Evolutionary conservation across 1,139 yeast genomes (phyloP).

Genomic region (Suzukiozyma palmioleophila): DNA sequence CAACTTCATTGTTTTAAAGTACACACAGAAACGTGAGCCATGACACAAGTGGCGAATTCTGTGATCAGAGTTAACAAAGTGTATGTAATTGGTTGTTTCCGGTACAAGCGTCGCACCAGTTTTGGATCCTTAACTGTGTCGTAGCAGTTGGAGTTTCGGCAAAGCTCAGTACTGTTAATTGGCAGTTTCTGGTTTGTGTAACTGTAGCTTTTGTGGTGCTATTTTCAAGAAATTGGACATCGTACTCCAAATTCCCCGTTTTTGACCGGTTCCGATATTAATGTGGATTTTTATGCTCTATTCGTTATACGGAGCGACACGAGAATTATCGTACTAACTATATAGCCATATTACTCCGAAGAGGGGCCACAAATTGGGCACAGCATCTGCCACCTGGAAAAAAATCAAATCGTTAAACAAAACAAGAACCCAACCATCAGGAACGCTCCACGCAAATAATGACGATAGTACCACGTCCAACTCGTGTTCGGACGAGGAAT

Average conservation of each 20-base stretch:
- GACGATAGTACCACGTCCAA: conserved; percentile 1
- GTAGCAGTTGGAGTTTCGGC: too few species aligned
- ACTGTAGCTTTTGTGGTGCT: too few species aligned
- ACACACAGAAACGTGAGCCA: background rate
- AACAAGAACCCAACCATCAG: conserved; percentile 5
- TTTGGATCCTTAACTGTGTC: too few species aligned
- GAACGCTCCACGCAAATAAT: too few species aligned
- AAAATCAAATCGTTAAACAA: conserved; percentile 35
- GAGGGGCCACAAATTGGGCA: conserved; percentile 36
- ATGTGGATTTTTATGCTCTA: too few species aligned
- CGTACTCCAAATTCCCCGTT: too few species aligned
- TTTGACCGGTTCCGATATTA: too few species aligned
- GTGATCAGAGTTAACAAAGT: background rate
- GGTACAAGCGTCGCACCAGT: background rate
- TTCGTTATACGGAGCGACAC: too few species aligned
- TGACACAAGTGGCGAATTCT: background rate
- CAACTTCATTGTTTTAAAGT: too few species aligned
- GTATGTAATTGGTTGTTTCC: background rate
- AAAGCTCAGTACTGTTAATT: too few species aligned
- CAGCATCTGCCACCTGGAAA: conserved; percentile 43
- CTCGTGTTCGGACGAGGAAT: conserved; percentile 7
- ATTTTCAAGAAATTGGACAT: too few species aligned
- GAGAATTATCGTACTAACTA: background rate
- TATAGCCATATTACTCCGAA: conserved; percentile 17
- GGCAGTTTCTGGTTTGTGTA: too few species aligned